Conservation (phyloP, 2,329 filamentous ascomycete species). For the Onygenales sp. region DNA sequence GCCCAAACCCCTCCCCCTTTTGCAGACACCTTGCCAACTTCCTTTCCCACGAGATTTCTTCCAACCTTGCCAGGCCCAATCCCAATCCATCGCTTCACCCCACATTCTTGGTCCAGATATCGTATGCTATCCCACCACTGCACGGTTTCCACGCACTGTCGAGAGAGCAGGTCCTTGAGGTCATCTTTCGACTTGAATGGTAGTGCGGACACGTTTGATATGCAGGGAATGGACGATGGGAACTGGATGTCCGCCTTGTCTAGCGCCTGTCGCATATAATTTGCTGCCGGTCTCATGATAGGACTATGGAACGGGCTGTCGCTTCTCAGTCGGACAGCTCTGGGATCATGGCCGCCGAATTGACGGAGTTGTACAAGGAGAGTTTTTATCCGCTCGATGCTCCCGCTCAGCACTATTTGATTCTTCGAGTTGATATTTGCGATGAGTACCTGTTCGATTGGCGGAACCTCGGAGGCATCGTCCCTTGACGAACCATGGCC, state of each 20-base stretch:
- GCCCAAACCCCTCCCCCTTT: constrained; percentile 92
- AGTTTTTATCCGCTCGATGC: constrained; percentile 69
- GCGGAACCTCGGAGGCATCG: constrained; percentile 59
- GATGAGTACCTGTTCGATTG: constrained; percentile 79
- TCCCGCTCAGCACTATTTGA: constrained; percentile 88
- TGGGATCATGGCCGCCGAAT: constrained; percentile 83
- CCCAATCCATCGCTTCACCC: constrained; percentile 77
- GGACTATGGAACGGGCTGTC: constrained; percentile 87
- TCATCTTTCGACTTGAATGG: constrained; percentile 67
- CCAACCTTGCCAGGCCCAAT: constrained; percentile 92
- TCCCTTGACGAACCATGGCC: constrained; percentile 56
- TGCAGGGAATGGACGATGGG: constrained; percentile 63
- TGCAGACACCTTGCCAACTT: constrained; percentile 72
- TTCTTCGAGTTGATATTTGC: constrained; percentile 95
- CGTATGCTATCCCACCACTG: constrained; percentile 90
- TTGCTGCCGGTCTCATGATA: constrained; percentile 77
- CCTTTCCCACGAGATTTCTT: constrained; percentile 85
- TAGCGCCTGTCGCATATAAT: constrained; percentile 61
- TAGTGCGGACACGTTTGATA: constrained; percentile 76
- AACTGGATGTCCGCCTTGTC: constrained; percentile 58
- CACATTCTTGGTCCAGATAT: constrained; percentile 75
- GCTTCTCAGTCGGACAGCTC: constrained; percentile 76
- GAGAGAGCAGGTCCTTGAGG: constrained; percentile 66
- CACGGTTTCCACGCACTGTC: constrained; percentile 84
- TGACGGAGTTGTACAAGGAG: constrained; percentile 77